Percentiles rank a stretch among this genome's conserved stretches.
phyloP scores from a whole-genome alignment of 2,329 filamentous ascomycete genomes.

The Tolypocladium endophyticum region DNA sequence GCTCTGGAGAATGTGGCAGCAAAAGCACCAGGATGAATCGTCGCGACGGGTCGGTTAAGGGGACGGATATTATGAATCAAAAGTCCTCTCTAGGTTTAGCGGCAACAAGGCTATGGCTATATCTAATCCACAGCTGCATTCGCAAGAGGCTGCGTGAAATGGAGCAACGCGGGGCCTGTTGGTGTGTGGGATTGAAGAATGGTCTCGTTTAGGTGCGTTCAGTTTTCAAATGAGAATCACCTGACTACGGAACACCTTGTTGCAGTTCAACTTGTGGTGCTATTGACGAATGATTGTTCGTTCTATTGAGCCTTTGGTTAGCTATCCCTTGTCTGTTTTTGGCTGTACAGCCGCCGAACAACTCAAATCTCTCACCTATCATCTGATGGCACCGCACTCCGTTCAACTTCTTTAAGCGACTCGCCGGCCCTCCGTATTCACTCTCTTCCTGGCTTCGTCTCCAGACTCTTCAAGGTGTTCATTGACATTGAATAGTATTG shows the following conservation, averaged over 20 bases:
- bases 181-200: not conserved
- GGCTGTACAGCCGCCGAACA: not conserved
- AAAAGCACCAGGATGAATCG: slow-evolving; percentile 2
- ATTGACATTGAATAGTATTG: too few species aligned
- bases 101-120: not conserved
- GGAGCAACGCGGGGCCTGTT: not conserved
- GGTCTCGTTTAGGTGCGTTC: not conserved
- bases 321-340: not conserved
- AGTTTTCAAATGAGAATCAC: not conserved
- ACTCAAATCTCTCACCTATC: not conserved
- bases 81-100: not conserved
- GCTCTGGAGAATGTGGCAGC: slow-evolving; percentile 11
- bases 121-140: not conserved
- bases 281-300: not conserved
- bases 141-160: not conserved
- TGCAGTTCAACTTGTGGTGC: not conserved
- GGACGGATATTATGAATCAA: not conserved
- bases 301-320: not conserved
- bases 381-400: not conserved
- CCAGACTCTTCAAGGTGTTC: not conserved
- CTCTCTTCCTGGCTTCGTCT: not conserved
- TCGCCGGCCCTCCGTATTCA: not conserved
- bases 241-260: not conserved
- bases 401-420: not conserved
- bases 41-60: not conserved